Evolutionary conservation across 2,329 filamentous ascomycete genomes (phyloP), one percentile per base, ranked within the genome.

Genomic region (Coniochaeta sp.): DNA sequence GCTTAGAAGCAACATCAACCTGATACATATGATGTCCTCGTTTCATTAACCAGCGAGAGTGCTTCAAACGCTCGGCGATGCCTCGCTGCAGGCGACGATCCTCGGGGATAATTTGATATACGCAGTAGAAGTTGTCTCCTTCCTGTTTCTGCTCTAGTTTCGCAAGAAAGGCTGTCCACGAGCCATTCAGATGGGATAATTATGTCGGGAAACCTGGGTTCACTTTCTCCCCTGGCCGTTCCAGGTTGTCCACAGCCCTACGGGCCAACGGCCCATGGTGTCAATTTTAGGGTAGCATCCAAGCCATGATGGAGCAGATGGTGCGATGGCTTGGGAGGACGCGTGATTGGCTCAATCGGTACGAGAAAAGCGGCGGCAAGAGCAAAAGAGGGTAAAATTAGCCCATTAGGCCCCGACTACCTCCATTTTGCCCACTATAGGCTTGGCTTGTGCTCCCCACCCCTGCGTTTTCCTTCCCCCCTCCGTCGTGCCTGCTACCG

Each of bases 191-290:
- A 28, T 55, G 47, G 24, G 47, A 12, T 17, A 52, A 52, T 52
- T 17, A 52, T 24, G 30, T n/a, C 54, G 28, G n/a, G 17, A 56
- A 56, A 56, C 34, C 54, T 22, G 30, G n/a, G 26, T 14, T 22
- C 54, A 36, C 3, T 24, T 7, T 5, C 34, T n/a, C 54, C 28
- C 34, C 34, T n/a, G 54, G 24, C 30, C 54, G 22, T 26, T n/a
- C n/a, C n/a, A n/a, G n/a, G n/a, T n/a, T n/a, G 8, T 34, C 38
- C 54, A 56, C 54, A 56, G 54, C 54, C 54, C 54, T 56, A 56
- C 54, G 54, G 26, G n/a, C 34, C 54, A 34, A 5, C 30, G 30
- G 28, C 3, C 17, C 28, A 56, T 38, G 2, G 24, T 52, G 6
- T 22, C 24, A n/a, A 3, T 28, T 52, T 26, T 52, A 30, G 22